Evolutionary conservation across 176 grass and related monocot genomes (phyloP).

Genomic region (Melocanna baccifera): DNA sequence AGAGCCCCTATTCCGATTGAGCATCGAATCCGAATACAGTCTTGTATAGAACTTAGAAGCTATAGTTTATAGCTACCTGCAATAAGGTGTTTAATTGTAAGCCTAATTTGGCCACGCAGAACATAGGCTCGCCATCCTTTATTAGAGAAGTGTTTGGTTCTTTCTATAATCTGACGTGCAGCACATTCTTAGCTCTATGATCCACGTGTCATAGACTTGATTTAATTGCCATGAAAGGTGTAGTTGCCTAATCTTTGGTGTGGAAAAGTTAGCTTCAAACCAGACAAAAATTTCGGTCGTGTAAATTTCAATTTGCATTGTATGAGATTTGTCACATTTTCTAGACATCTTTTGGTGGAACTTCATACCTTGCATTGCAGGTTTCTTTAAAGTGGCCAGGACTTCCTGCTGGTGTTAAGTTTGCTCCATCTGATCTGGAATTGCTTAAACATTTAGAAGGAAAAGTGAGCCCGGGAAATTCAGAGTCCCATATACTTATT

Average conservation of each 20-base stretch:
- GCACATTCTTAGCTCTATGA: background rate
- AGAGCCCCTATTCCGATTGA: background rate
- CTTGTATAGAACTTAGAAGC: background rate
- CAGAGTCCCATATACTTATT: conserved; percentile 38
- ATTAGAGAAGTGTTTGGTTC: background rate
- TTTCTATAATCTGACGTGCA: background rate
- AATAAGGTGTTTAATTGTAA: background rate
- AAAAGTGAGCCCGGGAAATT: conserved; percentile 41
- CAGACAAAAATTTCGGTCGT: background rate
- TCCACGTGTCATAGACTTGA: background rate
- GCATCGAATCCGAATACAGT: background rate
- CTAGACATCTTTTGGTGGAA: background rate
- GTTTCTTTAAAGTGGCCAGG: conserved; percentile 57
- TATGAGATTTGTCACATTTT: background rate
- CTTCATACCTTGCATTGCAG: conserved; percentile 30
- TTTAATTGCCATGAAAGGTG: background rate
- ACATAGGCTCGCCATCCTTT: background rate
- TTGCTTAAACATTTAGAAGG: conserved; percentile 68
- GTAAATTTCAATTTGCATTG: conserved; percentile 7
- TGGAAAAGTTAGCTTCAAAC: background rate
- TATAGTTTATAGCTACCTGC: background rate
- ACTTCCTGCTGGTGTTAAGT: conserved; percentile 67
- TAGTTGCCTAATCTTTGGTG: background rate
- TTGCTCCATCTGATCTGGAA: conserved; percentile 70
- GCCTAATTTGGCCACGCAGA: background rate